These are phyloP conservation scores for Maudiozyma serrabonitensis DNA, from an alignment of 805 yeast species.

Conservation along the genomic window DNA sequence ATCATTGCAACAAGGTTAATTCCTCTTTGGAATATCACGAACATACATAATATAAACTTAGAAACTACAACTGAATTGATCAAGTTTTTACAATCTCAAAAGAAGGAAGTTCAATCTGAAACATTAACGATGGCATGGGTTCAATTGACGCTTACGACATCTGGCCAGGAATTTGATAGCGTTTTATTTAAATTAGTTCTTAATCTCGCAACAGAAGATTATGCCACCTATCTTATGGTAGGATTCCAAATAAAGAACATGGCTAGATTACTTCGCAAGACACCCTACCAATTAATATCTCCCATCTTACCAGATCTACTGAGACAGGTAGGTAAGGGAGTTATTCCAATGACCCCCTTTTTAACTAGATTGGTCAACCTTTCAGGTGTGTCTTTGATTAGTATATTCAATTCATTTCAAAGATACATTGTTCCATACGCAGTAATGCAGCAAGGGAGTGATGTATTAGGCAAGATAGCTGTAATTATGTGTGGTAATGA, in stretches of 20 bases:
- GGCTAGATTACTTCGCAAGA: conserved; percentile 44
- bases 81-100: conserved; percentile 31
- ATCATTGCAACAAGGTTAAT: conserved; percentile 42
- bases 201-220: conserved; percentile 53
- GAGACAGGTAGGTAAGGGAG: conserved; percentile 47
- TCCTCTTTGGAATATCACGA: conserved; percentile 39
- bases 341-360: conserved; percentile 41
- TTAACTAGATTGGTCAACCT: conserved; percentile 54
- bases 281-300: conserved; percentile 72
- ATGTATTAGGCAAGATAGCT: conserved; percentile 37
- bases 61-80: conserved; percentile 38
- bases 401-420: conserved; percentile 59
- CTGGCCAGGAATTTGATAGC: conserved; percentile 60
- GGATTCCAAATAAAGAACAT: conserved; percentile 55
- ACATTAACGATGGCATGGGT: conserved; percentile 54
- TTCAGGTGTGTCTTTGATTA: conserved; percentile 49
- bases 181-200: conserved; percentile 57
- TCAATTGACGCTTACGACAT: conserved; percentile 49
- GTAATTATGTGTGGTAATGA: conserved; percentile 20
- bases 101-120: conserved; percentile 41
- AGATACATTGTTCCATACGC: conserved; percentile 70
- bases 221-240: conserved; percentile 50
- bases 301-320: conserved; percentile 73
- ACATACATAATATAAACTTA: conserved; percentile 34
- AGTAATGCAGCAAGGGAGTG: conserved; percentile 54